Conservation (phyloP, 1,139 yeast species). For the Hyphopichia khmerensis region DNA sequence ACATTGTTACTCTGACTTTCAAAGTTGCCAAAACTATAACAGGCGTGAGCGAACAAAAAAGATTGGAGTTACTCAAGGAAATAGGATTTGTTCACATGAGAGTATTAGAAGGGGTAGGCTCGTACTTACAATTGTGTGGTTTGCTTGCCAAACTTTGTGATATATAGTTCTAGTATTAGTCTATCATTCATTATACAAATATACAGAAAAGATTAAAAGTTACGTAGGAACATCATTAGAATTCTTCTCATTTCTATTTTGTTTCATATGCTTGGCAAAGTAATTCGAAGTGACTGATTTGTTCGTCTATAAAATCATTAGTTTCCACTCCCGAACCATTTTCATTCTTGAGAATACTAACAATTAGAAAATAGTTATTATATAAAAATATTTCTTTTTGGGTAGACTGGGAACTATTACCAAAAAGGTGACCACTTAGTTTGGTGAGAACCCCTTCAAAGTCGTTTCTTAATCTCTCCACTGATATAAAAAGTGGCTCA, state of each 20-base stretch:
- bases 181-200: not conserved
- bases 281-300: slow-evolving; percentile 59
- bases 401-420: slow-evolving; percentile 34
- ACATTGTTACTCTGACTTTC: slow-evolving; percentile 87
- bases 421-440: slow-evolving; percentile 45
- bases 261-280: slow-evolving; percentile 60
- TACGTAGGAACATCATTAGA: not conserved
- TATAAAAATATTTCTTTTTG: slow-evolving; percentile 71
- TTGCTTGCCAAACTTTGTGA: slow-evolving; percentile 65
- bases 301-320: slow-evolving; percentile 54
- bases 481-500: slow-evolving; percentile 75
- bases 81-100: slow-evolving; percentile 92
- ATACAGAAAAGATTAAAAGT: not conserved
- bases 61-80: slow-evolving; percentile 77
- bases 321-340: slow-evolving; percentile 26
- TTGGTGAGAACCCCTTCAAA: slow-evolving; percentile 79
- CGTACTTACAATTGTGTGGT: slow-evolving; percentile 83
- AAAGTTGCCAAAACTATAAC: slow-evolving; percentile 78
- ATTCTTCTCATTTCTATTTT: slow-evolving; percentile 4
- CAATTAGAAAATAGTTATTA: slow-evolving; percentile 66
- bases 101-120: slow-evolving; percentile 87
- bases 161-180: slow-evolving; percentile 6
- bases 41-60: slow-evolving; percentile 61
- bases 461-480: slow-evolving; percentile 69
- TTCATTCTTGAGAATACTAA: slow-evolving; percentile 48